These are phyloP conservation scores for Glaciozyma martinii DNA, from an alignment of 768 basidiomycete species.

Conservation along the genomic window DNA sequence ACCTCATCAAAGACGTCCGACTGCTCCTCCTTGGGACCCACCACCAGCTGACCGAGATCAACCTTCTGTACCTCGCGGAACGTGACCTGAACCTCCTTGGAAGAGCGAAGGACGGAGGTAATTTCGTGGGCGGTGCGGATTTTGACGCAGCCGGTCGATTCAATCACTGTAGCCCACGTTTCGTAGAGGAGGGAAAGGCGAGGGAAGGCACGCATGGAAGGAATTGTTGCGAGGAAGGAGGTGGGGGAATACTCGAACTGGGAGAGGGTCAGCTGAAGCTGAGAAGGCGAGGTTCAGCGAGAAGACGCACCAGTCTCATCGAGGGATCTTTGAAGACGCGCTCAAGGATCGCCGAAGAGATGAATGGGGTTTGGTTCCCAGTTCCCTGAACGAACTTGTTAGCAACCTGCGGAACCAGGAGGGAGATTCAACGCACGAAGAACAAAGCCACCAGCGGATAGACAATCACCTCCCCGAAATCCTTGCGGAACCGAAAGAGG, in stretches of 20 bases:
- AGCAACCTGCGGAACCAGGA: neutral
- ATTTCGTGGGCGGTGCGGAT: neutral
- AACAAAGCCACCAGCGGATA: neutral
- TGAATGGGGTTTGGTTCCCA: neutral
- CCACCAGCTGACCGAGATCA: neutral
- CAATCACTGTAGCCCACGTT: neutral
- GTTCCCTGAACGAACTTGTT: neutral
- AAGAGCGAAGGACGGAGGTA: neutral
- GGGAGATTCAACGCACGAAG: neutral
- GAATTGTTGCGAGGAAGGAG: slow-evolving; percentile 1
- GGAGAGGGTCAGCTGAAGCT: neutral
- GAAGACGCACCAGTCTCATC: neutral
- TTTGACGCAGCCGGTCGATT: neutral
- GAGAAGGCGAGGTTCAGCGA: neutral
- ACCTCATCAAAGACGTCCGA: neutral
- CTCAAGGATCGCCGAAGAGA: slow-evolving; percentile 1
- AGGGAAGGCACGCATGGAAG: neutral
- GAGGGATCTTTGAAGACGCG: slow-evolving; percentile 5
- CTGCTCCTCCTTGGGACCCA: neutral
- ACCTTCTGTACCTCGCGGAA: neutral
- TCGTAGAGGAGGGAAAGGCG: neutral
- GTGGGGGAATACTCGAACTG: slow-evolving; percentile 1
- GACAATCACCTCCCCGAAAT: slow-evolving; percentile 1
- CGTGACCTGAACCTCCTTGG: neutral
- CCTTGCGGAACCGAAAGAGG: neutral